A percentile compares a stretch with the other conserved stretches of the same genome.
These are phyloP conservation scores for Spathaspora arborariae DNA, from an alignment of 805 yeast genomes.

Conservation along the genomic window DNA sequence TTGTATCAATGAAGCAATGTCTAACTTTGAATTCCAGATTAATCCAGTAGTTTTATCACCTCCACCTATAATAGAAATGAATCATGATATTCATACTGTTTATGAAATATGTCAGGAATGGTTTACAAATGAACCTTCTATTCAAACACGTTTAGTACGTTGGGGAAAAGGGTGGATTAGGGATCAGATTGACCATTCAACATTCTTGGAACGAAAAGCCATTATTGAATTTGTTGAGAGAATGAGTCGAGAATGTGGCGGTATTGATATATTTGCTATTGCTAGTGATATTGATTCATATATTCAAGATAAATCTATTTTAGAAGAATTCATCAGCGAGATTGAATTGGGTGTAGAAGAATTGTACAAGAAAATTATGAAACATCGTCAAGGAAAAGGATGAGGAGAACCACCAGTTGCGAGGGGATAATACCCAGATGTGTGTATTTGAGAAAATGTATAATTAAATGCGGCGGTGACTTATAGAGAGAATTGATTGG, in stretches of 20 bases:
- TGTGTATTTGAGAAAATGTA: no score
- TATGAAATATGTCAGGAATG: conserved; percentile 14
- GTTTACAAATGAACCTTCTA: conserved; percentile 8
- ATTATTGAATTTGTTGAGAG: conserved; percentile 12
- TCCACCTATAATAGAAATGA: conserved; percentile 10
- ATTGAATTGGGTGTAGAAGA: conserved; percentile 11
- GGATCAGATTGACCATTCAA: conserved; percentile 12
- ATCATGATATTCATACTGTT: conserved; percentile 10
- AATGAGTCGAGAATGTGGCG: conserved; percentile 9
- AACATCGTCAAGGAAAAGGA: conserved; percentile 6
- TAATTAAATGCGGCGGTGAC: no score
- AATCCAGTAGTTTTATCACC: neutral
- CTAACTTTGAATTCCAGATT: conserved; percentile 3
- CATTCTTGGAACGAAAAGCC: conserved; percentile 9
- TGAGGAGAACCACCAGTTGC: neutral
- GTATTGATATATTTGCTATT: conserved; percentile 7
- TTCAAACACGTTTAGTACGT: conserved; percentile 5
- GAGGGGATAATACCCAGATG: no score
- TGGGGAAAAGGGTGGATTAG: conserved; percentile 12
- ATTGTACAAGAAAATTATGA: conserved; percentile 8
- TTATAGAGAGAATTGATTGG: no score
- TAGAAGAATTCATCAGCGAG: conserved; percentile 12
- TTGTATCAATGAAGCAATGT: conserved; percentile 3
- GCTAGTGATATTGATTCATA: conserved; percentile 12
- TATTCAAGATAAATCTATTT: conserved; percentile 11